These are phyloP conservation scores for Retiboletus fuscus DNA, from an alignment of 1,284 basidiomycete species.

Conservation along the genomic window DNA sequence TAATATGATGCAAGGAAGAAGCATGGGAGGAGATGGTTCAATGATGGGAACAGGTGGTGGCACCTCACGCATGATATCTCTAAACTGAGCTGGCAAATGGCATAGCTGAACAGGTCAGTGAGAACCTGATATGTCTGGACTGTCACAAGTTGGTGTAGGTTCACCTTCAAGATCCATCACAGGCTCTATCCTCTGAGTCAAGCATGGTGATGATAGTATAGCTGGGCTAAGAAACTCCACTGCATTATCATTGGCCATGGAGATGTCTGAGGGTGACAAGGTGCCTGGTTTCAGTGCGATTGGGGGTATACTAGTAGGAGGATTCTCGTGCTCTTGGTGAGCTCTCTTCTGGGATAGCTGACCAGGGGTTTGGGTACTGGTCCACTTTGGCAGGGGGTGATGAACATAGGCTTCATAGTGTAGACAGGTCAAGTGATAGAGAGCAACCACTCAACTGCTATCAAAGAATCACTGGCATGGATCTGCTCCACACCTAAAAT, in stretches of 20 bases:
- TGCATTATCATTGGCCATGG: too few species aligned
- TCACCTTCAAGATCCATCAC: not conserved
- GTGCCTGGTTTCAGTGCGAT: not conserved
- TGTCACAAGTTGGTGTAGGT: not conserved
- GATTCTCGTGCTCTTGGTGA: not conserved
- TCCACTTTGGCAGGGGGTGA: not conserved
- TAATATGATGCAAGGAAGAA: not conserved
- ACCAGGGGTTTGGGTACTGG: not conserved
- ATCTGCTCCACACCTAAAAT: constrained; percentile 1
- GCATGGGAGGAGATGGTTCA: not conserved
- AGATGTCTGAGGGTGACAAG: too few species aligned
- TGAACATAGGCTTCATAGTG: not conserved
- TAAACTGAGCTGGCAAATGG: not conserved
- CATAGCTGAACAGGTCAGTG: not conserved
- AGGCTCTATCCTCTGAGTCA: not conserved
- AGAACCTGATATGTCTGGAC: not conserved
- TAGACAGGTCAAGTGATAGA: not conserved
- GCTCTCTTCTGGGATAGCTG: not conserved
- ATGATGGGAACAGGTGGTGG: too few species aligned
- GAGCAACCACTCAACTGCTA: not conserved
- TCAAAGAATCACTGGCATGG: not conserved
- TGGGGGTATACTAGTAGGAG: not conserved
- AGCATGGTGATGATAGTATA: too few species aligned
- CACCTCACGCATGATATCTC: too few species aligned
- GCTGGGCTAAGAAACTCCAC: too few species aligned